Conservation (phyloP, 108 stramenopile genomes). For the Parmales sp. region DNA sequence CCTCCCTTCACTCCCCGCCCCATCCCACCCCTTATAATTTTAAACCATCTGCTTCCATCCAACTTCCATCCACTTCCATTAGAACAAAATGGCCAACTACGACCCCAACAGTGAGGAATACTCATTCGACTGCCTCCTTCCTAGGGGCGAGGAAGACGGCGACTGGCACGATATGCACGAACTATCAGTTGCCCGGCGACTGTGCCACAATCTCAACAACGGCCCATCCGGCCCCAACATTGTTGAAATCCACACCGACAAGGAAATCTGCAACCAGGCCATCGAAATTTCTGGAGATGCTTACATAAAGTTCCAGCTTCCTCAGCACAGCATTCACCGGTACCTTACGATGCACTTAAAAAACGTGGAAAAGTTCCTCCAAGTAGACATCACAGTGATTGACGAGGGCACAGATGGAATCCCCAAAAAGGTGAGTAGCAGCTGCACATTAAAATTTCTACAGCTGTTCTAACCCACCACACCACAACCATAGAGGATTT, state of each 20-base stretch:
- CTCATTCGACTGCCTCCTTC: conserved; percentile 4
- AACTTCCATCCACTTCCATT: no score
- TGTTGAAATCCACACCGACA: neutral
- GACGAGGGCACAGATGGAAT: no score
- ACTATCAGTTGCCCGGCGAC: neutral
- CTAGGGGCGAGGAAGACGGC: neutral
- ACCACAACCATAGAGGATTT: no score
- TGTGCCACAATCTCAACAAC: neutral
- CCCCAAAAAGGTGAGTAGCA: no score
- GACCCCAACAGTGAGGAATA: neutral
- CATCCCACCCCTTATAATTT: neutral
- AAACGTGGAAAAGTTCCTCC: neutral
- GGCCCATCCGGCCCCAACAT: neutral
- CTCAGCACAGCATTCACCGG: neutral
- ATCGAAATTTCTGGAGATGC: neutral
- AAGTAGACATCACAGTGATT: neutral
- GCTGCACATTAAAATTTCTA: neutral
- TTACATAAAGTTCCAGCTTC: neutral
- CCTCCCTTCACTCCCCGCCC: neutral
- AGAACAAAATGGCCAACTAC: neutral
- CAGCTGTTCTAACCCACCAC: no score
- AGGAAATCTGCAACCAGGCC: neutral
- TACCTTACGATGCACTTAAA: conserved; percentile 8
- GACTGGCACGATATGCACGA: conserved; percentile 6
- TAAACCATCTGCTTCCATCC: neutral